Evolutionary conservation across 345 rosid genomes (phyloP), one percentile per base, ranked within the genome.

Genomic region (Gossypium herbaceum): DNA sequence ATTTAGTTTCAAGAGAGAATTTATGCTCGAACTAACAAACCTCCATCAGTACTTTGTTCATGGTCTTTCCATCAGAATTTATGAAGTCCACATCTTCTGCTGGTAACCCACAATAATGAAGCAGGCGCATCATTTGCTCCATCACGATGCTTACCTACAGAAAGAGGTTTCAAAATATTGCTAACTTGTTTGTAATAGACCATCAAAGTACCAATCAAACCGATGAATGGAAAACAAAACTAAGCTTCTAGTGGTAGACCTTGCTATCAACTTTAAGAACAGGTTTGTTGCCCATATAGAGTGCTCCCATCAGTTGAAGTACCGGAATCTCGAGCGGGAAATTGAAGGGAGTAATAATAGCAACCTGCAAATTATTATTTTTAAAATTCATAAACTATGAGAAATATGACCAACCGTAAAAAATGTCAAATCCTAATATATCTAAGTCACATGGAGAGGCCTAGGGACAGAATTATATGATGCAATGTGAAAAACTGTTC

Each of bases 201-300:
- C 10, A 15, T 47, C 34, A 17, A 61, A 61, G 63, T 2, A 71
- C 67, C 65, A n/a, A 17, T 22, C 19, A 13, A 62, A 61, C 16
- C 22, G 15, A 44, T 50, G 34, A 54, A 50, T 59, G 72, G 72
- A 20, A 41, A 43, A 77, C 5, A 9, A 58, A 56, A 66, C 59
- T 10, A 29, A 51, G 22, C 72, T 15, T 47, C 67, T 51, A 55
- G 59, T 41, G 60, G 25, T 68, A 61, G 77, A 93, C 99, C 99
- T 95, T 93, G 88, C 97, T 89, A 80, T 95, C 99, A 67, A 93
- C 99, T 83, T 95, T 95, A 58, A 93, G 90, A 77, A 91, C 70
- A 39, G 98, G 96, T 79, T 95, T 95, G 89, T 95, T 95, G 76
- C 99, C 99, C 99, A 95, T 65, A 95, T 91, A 95, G 62, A 95